Evolutionary conservation across 2,329 filamentous ascomycete genomes (phyloP), one percentile per base, ranked within the genome.

Genomic region (Exutisphaerella laricina): DNA sequence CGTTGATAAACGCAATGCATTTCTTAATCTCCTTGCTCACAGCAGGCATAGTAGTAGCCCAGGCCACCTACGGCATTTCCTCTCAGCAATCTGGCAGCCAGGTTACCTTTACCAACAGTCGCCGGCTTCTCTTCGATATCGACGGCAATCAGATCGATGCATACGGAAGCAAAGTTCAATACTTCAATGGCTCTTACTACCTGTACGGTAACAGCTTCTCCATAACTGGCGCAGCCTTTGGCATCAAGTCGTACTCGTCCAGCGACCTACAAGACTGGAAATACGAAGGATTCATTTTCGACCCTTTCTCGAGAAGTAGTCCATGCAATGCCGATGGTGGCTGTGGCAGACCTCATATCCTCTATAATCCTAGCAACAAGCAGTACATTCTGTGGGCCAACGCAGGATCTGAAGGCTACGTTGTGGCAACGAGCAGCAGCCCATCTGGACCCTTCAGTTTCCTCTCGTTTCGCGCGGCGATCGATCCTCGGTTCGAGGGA

Each of bases 191-290:
- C 14, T 43, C 46, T 7, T 56, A 55, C 43, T 58, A 55, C 30
- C 48, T 58, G 10, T 58, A 56, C 33, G 55, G 55, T 12, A 58
- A 58, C 42, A 54, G 49, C 38, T 55, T 58, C 40, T 50, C 51
- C 8, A 51, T 39, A 7, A 50, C 36, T 8, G 54, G 54, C 6
- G 33, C 39, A 6, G 46, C 52, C 12, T 55, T 47, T 21, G 55
- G 55, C 12, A 55, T 58, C 45, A 56, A 58, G 23, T 56, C 51
- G 3, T 58, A 58, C 32, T 51, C 47, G 4, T 52, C 48, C 13
- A 20, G 33, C 7, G 53, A 57, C 44, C 48, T 57, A 1, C 20
- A 49, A 22, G 42, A 45, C 16, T 57, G 55, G 54, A 44, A 53
- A 17, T 55, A 53, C 32, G 48, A 58, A 44, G 55, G 55, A 4